Percentiles rank a stretch among this genome's conserved stretches.
Conservation (phyloP, 768 basidiomycete genomes). For the Naganishia friedmannii region DNA sequence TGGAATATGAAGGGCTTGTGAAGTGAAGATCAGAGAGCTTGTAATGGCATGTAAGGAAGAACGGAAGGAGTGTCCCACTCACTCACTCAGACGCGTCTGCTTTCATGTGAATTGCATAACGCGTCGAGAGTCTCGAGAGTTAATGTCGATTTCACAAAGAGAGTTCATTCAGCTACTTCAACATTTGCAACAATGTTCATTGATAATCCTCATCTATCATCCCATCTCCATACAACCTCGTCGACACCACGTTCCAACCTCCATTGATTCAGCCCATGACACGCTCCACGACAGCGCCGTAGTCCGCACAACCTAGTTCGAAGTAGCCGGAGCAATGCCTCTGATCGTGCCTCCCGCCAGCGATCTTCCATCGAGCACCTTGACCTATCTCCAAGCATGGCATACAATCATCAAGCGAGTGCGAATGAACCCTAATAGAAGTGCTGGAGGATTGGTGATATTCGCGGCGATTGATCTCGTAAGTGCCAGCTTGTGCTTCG, state of each 20-base stretch:
- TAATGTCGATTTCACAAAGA: too few relatives aligned
- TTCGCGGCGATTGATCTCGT: slow-evolving; percentile 48
- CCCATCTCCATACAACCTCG: neutral
- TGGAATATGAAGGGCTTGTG: too few relatives aligned
- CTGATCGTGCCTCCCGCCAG: slow-evolving; percentile 47
- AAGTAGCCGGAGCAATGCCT: slow-evolving; percentile 40
- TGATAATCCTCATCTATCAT: neutral
- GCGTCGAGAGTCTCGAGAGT: neutral
- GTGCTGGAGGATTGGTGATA: slow-evolving; percentile 48
- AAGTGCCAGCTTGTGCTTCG: slow-evolving; percentile 9
- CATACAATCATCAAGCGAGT: slow-evolving; percentile 48
- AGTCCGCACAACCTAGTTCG: neutral
- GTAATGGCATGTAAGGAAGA: too few relatives aligned
- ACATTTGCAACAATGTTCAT: neutral
- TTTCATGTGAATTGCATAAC: neutral
- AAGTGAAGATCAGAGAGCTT: too few relatives aligned
- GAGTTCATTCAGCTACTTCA: neutral
- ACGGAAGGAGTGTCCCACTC: too few relatives aligned
- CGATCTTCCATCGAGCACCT: slow-evolving; percentile 41
- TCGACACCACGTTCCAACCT: neutral
- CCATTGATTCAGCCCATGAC: neutral
- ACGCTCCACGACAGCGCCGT: neutral
- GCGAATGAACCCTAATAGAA: slow-evolving; percentile 39
- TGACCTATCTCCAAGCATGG: slow-evolving; percentile 50
- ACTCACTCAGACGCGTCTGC: neutral